These are phyloP conservation scores for Pulveroboletus sp. DNA, from an alignment of 768 basidiomycete genomes.

Conservation along the genomic window DNA sequence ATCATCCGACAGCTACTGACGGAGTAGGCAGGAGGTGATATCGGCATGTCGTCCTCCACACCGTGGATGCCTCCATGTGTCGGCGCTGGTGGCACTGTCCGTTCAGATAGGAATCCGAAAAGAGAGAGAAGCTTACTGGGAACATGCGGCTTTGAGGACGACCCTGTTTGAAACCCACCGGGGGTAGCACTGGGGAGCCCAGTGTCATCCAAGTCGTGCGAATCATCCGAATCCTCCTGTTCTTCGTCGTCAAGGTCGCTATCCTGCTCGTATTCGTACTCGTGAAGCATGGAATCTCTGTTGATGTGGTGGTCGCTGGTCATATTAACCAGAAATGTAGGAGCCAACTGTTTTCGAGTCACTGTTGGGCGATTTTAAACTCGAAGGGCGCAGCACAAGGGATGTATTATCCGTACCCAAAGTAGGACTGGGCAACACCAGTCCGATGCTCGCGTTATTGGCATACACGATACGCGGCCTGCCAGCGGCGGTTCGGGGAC, in stretches of 20 bases:
- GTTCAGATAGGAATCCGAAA: neutral
- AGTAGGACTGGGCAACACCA: constrained; percentile 16
- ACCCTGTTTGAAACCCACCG: neutral
- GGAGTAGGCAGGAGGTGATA: constrained; percentile 20
- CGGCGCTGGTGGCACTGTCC: neutral
- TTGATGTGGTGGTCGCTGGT: constrained; percentile 18
- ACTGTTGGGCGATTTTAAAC: constrained; percentile 6
- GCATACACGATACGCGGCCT: constrained; percentile 25
- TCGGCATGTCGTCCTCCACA: neutral
- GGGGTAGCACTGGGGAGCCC: neutral
- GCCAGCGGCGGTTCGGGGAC: constrained; percentile 8
- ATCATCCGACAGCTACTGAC: constrained; percentile 19
- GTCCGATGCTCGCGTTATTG: constrained; percentile 14
- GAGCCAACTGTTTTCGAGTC: constrained; percentile 1
- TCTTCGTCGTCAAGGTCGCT: constrained; percentile 30
- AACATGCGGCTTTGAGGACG: constrained; percentile 2
- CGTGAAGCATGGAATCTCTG: constrained; percentile 19
- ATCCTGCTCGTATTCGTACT: constrained; percentile 26
- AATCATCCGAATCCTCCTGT: neutral
- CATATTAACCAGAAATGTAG: constrained; percentile 20
- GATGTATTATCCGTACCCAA: neutral
- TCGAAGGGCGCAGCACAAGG: neutral
- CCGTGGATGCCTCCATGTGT: neutral
- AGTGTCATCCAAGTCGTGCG: neutral
- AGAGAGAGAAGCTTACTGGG: constrained; percentile 4